These are phyloP conservation scores for Cicer cuneatum DNA, from an alignment of 306 rosid species.

Conservation along the genomic window DNA sequence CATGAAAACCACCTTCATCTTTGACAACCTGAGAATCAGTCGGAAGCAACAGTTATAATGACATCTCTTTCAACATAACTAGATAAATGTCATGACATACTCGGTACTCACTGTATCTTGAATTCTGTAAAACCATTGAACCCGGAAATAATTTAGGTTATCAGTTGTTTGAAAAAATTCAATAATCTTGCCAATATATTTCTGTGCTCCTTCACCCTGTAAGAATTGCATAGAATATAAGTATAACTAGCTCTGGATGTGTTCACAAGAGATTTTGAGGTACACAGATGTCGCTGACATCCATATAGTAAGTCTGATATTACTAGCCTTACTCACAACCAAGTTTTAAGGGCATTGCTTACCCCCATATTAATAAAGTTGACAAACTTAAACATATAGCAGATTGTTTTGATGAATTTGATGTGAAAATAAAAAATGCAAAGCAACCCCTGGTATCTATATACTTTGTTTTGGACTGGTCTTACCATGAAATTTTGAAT, in stretches of 20 bases:
- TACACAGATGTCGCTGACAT: constrained; percentile 25
- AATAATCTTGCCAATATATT: constrained; percentile 76
- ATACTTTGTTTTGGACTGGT: constrained; percentile 5
- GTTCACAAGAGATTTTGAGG: constrained; percentile 23
- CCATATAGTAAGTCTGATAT: constrained; percentile 17
- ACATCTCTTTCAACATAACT: constrained; percentile 20
- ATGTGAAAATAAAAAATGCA: neutral
- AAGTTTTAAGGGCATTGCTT: constrained; percentile 11
- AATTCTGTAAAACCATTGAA: constrained; percentile 90
- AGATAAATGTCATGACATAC: constrained; percentile 43
- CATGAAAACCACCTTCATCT: constrained; percentile 77
- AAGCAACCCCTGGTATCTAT: neutral
- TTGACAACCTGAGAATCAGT: constrained; percentile 67
- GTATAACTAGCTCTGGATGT: constrained; percentile 36
- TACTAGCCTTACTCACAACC: constrained; percentile 25
- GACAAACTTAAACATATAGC: constrained; percentile 16
- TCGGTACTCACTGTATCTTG: constrained; percentile 92
- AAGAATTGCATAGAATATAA: constrained; percentile 44
- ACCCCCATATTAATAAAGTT: constrained; percentile 10
- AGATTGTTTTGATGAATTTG: neutral
- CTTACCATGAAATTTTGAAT: neutral
- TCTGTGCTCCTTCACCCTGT: constrained; percentile 76
- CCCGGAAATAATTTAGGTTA: constrained; percentile 73
- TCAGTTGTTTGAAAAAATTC: constrained; percentile 85
- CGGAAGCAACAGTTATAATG: constrained; percentile 30